These are phyloP conservation scores for Scedosporium aurantiacum DNA, from an alignment of 2,329 filamentous ascomycete species.

Conservation along the genomic window DNA sequence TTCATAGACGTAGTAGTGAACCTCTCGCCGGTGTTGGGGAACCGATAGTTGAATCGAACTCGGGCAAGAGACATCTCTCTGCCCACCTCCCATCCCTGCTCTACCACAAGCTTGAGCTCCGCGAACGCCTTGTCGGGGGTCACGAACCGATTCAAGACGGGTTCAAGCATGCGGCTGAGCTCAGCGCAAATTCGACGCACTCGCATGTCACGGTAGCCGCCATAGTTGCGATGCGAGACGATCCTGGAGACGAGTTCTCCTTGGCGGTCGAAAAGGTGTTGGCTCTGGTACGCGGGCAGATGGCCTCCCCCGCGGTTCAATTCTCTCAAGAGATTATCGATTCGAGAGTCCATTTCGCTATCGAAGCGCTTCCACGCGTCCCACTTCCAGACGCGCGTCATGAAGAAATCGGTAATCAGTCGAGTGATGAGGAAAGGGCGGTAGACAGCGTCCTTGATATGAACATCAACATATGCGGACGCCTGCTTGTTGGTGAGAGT, in stretches of 20 bases:
- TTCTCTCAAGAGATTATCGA: slow-evolving; percentile 25
- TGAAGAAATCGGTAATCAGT: slow-evolving; percentile 29
- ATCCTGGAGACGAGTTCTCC: slow-evolving; percentile 26
- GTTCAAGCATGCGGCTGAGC: slow-evolving; percentile 28
- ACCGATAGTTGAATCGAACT: slow-evolving; percentile 34
- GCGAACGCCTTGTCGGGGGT: slow-evolving; percentile 24
- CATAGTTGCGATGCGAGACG: slow-evolving; percentile 16
- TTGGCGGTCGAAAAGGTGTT: slow-evolving; percentile 28
- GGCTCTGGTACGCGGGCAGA: slow-evolving; percentile 20
- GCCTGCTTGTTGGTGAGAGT: slow-evolving; percentile 27
- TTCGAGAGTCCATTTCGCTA: slow-evolving; percentile 20
- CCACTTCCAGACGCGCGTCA: slow-evolving; percentile 28
- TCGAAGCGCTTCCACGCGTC: slow-evolving; percentile 28
- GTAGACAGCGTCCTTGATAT: slow-evolving; percentile 26
- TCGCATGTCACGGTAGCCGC: slow-evolving; percentile 12
- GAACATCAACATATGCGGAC: slow-evolving; percentile 28
- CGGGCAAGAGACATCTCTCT: slow-evolving; percentile 34
- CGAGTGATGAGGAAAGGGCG: slow-evolving; percentile 32
- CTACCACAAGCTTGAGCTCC: slow-evolving; percentile 31
- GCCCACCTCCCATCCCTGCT: slow-evolving; percentile 32
- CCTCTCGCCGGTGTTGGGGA: slow-evolving; percentile 37
- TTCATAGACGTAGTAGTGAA: slow-evolving; percentile 38
- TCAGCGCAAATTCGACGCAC: slow-evolving; percentile 27
- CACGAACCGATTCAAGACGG: slow-evolving; percentile 25
- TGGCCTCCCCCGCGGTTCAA: slow-evolving; percentile 20